Percentiles rank a stretch among this genome's conserved stretches.
Conservation (phyloP, 2,329 filamentous ascomycete species). For the Pseudocercospora musae region DNA sequence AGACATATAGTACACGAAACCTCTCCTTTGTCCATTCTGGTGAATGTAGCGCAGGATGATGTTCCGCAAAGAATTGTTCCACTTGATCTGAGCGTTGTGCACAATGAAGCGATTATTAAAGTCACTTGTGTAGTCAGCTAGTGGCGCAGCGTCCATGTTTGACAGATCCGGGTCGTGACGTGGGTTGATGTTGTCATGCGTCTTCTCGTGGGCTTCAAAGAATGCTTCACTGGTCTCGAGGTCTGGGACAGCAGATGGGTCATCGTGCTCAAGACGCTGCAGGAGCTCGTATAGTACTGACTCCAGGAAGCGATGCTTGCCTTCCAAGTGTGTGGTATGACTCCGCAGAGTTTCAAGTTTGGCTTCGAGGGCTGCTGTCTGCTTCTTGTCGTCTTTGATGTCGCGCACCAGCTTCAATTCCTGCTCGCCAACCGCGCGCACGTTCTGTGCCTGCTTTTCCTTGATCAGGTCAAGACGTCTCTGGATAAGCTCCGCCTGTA, state of each 20-base stretch:
- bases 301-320: slow-evolving; percentile 58
- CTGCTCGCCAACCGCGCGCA: slow-evolving; percentile 68
- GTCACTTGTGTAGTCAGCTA: slow-evolving; percentile 82
- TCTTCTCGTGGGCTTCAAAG: slow-evolving; percentile 48
- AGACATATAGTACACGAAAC: slow-evolving; percentile 97
- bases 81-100: slow-evolving; percentile 95
- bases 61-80: slow-evolving; percentile 94
- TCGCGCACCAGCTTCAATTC: slow-evolving; percentile 61
- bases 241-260: slow-evolving; percentile 46
- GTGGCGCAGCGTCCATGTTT: slow-evolving; percentile 65
- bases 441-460: slow-evolving; percentile 72
- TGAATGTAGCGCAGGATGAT: slow-evolving; percentile 97
- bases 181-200: slow-evolving; percentile 33
- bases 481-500: slow-evolving; percentile 82
- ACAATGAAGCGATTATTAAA: slow-evolving; percentile 98
- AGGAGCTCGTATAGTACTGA: slow-evolving; percentile 57
- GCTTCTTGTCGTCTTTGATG: slow-evolving; percentile 44
- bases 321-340: slow-evolving; percentile 56
- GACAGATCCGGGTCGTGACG: slow-evolving; percentile 43
- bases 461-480: slow-evolving; percentile 75
- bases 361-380: slow-evolving; percentile 52
- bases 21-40: slow-evolving; percentile 90
- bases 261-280: slow-evolving; percentile 57
- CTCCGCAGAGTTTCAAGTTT: slow-evolving; percentile 55
- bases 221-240: slow-evolving; percentile 45